Base-by-base conservation (phyloP, 441 rosid species). In the Codiaeum variegatum region DNA sequence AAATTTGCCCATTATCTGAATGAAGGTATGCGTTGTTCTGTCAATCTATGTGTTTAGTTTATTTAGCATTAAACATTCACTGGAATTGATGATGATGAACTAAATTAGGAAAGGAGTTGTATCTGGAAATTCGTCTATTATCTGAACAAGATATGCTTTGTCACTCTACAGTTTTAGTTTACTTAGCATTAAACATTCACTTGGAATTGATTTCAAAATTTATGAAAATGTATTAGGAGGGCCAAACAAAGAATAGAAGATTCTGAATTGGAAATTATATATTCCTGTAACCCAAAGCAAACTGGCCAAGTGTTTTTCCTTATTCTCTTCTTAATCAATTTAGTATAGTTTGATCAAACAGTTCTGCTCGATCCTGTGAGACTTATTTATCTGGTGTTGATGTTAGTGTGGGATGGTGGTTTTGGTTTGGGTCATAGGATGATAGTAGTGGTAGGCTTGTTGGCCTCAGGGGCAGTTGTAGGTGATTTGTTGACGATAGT, bases 101-200 rank as follows among this genome's bases (percentile, higher is more conserved):
- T 8, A 67, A 55, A 56, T 32, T 52, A 24, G 55, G 77, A 71
- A 38, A 55, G 63, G 76, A 66, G 65, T 59, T 66, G 61, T 55
- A 78, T 80, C 79, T 70, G 70, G 67, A 66, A 47, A 78, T 16
- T 56, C n/a, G 54, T 34, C 28, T 65, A 46, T 16, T 42, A 47
- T 19, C 36, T 34, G 52, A 51, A 13, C 10, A 72, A 72, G 67
- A 69, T 62, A 12, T 31, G 65, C 28, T 62, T 38, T 34, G 21
- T 54, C 56, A 31, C 31, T 47, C 16, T 60, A 1, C n/a, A 15
- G 46, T 61, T 61, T 71, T 2, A 19, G 46, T 3, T 16, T 5
- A 15, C 31, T 58, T 44, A 23, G 9, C n/a, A 21, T 31, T 32
- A 32, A 32, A 5, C 36, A 32, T 32, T 32, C 36, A 32, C 36